Percentiles rank a stretch among this genome's conserved stretches.
Evolutionary conservation across 371 early-diverging fungal genomes (phyloP).

Genomic region (Syncephalastrum monosporum): DNA sequence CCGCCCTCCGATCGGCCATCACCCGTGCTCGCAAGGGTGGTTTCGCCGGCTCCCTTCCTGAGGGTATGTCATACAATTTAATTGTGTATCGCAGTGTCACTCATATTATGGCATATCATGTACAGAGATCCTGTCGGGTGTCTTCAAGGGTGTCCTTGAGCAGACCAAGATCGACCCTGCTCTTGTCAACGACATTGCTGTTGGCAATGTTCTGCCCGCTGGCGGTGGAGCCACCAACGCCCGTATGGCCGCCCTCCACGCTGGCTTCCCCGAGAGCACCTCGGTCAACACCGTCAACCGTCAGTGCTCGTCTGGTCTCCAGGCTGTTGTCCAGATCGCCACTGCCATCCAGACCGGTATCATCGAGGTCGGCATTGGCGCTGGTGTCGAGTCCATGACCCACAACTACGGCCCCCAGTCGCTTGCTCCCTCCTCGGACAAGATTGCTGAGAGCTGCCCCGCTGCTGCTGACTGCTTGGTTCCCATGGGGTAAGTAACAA

Average conservation of each 20-base stretch:
- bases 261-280: conserved; percentile 88
- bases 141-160: conserved; percentile 80
- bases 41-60: conserved; percentile 90
- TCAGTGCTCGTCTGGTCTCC: conserved; percentile 96
- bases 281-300: conserved; percentile 92
- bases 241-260: conserved; percentile 94
- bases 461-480: conserved; percentile 83
- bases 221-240: conserved; percentile 94
- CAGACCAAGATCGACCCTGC: conserved; percentile 85
- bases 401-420: conserved; percentile 82
- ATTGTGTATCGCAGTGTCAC: background rate
- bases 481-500: conserved; percentile 75
- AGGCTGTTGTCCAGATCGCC: conserved; percentile 91
- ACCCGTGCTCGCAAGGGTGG: conserved; percentile 92
- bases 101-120: background rate
- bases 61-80: conserved; percentile 22
- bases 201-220: conserved; percentile 92
- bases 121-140: conserved; percentile 86
- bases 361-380: conserved; percentile 96
- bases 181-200: conserved; percentile 91
- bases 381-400: conserved; percentile 99
- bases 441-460: conserved; percentile 62
- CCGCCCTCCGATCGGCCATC: conserved; percentile 90
- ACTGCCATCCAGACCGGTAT: conserved; percentile 87
- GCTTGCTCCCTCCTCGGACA: conserved; percentile 74